Conservation (phyloP, 331 rosid genomes). For the Stylosanthes scabra region DNA sequence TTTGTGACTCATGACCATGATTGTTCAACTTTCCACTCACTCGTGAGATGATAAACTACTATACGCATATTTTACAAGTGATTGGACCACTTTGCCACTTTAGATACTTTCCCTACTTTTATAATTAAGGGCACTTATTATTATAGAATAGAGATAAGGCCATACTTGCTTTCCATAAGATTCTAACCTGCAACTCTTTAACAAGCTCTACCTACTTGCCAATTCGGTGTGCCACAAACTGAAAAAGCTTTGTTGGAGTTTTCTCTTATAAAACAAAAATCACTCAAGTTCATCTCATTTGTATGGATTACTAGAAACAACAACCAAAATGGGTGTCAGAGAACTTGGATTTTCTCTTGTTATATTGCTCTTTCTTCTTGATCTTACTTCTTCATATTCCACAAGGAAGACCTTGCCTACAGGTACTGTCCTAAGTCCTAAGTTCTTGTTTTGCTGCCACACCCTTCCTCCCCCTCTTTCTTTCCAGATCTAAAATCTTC, state of each 20-base stretch:
- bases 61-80: constrained; percentile 5
- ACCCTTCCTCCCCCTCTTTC: neutral
- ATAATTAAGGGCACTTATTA: constrained; percentile 20
- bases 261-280: constrained; percentile 10
- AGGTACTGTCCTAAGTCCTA: constrained; percentile 39
- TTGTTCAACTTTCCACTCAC: constrained; percentile 24
- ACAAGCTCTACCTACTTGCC: constrained; percentile 6
- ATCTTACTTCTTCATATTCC: constrained; percentile 32
- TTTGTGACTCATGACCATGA: neutral
- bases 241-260: constrained; percentile 1
- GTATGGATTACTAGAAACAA: constrained; percentile 8
- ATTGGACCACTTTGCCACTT: constrained; percentile 32
- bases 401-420: constrained; percentile 40
- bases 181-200: constrained; percentile 8
- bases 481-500: constrained; percentile 9
- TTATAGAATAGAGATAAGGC: constrained; percentile 30
- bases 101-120: neutral
- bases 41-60: neutral
- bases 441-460: too few relatives aligned
- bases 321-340: constrained; percentile 44
- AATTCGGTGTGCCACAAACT: constrained; percentile 28
- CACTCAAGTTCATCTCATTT: neutral
- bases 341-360: constrained; percentile 34
- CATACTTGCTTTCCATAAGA: constrained; percentile 32
- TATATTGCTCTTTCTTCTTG: constrained; percentile 22